These are phyloP conservation scores for Exophiala calicioides DNA, from an alignment of 2,329 filamentous ascomycete species.

Conservation along the genomic window DNA sequence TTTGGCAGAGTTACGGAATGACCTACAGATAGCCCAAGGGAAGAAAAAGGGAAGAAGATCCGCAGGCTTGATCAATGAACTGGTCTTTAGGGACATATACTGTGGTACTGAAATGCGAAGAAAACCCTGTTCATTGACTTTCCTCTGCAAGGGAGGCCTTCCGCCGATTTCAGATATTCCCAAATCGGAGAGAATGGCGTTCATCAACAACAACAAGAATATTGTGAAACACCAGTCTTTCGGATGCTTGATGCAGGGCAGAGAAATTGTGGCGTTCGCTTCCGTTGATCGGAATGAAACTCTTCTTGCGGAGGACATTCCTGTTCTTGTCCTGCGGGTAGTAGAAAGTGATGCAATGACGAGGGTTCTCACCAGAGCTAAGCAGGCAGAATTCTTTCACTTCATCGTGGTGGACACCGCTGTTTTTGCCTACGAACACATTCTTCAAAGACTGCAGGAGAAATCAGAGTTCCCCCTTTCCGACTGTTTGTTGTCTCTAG, in stretches of 20 bases:
- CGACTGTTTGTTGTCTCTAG: constrained; percentile 2
- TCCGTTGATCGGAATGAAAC: constrained; percentile 53
- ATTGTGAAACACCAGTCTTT: constrained; percentile 63
- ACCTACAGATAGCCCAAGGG: constrained; percentile 46
- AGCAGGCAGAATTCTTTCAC: constrained; percentile 25
- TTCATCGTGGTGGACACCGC: constrained; percentile 55
- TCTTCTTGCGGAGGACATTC: constrained; percentile 44
- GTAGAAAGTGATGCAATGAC: constrained; percentile 46
- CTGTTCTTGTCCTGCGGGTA: constrained; percentile 55
- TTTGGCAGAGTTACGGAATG: constrained; percentile 64
- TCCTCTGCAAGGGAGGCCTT: constrained; percentile 47
- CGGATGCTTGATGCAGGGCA: constrained; percentile 56
- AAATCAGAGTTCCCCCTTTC: constrained; percentile 1
- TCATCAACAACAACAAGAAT: constrained; percentile 47
- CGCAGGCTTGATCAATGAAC: neutral
- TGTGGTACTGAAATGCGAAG: constrained; percentile 33
- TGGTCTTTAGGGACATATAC: constrained; percentile 37
- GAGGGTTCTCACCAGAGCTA: constrained; percentile 48
- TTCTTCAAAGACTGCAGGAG: constrained; percentile 60
- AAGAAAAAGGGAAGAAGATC: neutral
- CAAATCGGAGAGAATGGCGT: constrained; percentile 41
- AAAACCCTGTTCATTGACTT: constrained; percentile 39
- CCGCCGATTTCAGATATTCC: constrained; percentile 41
- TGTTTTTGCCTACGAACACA: constrained; percentile 67
- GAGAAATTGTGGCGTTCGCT: constrained; percentile 60